Evolutionary conservation across 345 rosid species (phyloP).

Genomic region (Raphanus sativus): DNA sequence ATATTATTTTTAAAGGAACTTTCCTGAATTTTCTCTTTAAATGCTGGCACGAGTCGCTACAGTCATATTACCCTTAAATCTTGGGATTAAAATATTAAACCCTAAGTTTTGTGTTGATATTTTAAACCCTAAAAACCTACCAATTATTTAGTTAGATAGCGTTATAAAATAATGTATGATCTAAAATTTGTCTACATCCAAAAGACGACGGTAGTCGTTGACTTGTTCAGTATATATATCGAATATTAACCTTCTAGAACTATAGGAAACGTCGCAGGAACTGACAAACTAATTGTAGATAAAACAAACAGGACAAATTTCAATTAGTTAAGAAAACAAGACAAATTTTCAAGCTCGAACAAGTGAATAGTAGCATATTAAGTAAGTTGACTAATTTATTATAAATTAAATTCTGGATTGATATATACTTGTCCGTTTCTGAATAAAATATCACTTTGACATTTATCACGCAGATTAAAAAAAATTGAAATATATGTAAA

Average conservation of each 20-base stretch:
- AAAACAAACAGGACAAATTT: not conserved
- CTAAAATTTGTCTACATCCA: conserved; percentile 22
- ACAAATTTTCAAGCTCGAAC: not conserved
- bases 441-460: no score
- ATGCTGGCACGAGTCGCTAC: conserved; percentile 32
- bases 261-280: conserved; percentile 24
- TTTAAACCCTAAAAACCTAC: conserved; percentile 31
- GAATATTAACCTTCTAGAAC: conserved; percentile 30
- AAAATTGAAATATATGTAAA: no score
- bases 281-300: conserved; percentile 20
- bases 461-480: no score
- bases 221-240: conserved; percentile 16
- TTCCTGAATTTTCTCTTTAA: conserved; percentile 10
- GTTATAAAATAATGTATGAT: conserved; percentile 28
- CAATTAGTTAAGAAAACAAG: not conserved
- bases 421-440: not conserved
- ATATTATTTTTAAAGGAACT: no score
- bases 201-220: conserved; percentile 37
- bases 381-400: not conserved
- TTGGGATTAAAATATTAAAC: conserved; percentile 17
- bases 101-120: not conserved
- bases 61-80: conserved; percentile 9
- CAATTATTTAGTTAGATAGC: conserved; percentile 19
- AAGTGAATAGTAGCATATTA: not conserved
- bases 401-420: not conserved